phyloP scores from a whole-genome alignment of 345 rosid species.

The Sapria himalayana region DNA sequence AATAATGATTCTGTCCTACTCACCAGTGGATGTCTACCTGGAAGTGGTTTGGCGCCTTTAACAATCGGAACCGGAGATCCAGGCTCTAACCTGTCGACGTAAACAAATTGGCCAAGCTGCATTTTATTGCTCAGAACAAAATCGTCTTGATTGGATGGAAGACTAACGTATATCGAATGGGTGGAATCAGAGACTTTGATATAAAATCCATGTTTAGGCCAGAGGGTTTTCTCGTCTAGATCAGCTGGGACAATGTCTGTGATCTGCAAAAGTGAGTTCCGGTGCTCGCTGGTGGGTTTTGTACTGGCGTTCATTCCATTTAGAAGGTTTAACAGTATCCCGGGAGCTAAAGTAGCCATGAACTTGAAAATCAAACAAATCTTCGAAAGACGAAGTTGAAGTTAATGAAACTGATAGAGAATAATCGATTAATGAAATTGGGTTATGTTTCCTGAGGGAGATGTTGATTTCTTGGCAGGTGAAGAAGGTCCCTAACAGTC shows the following conservation, averaged over 20 bases:
- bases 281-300: slow-evolving; percentile 68
- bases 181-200: slow-evolving; percentile 88
- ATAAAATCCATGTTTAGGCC: slow-evolving; percentile 80
- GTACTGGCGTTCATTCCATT: slow-evolving; percentile 72
- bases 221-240: slow-evolving; percentile 78
- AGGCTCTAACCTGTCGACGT: slow-evolving; percentile 67
- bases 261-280: slow-evolving; percentile 75
- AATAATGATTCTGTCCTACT: slow-evolving; percentile 79
- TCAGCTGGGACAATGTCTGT: slow-evolving; percentile 89
- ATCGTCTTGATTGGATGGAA: slow-evolving; percentile 76
- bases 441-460: too few relatives aligned
- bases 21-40: slow-evolving; percentile 71
- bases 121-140: slow-evolving; percentile 63
- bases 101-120: slow-evolving; percentile 89
- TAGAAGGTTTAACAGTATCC: slow-evolving; percentile 53
- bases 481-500: too few relatives aligned
- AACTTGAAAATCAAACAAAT: too few relatives aligned
- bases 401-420: too few relatives aligned
- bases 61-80: slow-evolving; percentile 88
- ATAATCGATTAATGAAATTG: too few relatives aligned
- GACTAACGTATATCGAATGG: slow-evolving; percentile 68
- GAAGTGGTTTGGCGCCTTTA: slow-evolving; percentile 64
- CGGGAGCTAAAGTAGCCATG: slow-evolving; percentile 79
- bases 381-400: too few relatives aligned
- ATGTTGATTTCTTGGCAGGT: too few relatives aligned